Evolutionary conservation across 208 protist genomes (phyloP).

Genomic region (Phytomonas sp.): DNA sequence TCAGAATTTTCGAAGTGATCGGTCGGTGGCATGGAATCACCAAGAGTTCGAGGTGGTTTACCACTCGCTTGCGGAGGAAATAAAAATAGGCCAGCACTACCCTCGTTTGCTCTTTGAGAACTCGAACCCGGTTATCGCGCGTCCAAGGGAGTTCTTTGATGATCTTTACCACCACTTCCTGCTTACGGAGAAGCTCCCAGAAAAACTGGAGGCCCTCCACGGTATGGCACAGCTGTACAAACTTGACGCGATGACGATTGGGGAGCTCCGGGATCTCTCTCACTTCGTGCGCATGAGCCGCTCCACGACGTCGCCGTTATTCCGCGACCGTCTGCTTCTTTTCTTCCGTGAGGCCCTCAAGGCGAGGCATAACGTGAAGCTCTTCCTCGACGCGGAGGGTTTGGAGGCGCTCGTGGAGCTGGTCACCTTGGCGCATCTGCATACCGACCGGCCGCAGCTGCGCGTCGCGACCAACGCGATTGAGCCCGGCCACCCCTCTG

Average conservation of each 20-base stretch:
- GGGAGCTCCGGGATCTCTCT: conserved; percentile 79
- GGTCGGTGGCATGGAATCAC: conserved; percentile 86
- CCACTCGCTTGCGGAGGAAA: conserved; percentile 78
- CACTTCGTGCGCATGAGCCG: conserved; percentile 78
- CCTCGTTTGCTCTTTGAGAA: conserved; percentile 86
- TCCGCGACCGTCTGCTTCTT: conserved; percentile 83
- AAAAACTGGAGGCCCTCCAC: conserved; percentile 75
- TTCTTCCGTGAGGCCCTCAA: conserved; percentile 67
- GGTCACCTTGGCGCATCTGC: conserved; percentile 89
- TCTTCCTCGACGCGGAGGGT: conserved; percentile 87
- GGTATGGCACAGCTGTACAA: conserved; percentile 88
- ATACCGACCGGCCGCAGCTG: conserved; percentile 84
- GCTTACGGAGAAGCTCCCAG: conserved; percentile 51
- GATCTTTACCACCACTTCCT: conserved; percentile 92
- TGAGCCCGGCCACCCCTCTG: conserved; percentile 36
- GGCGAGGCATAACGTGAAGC: conserved; percentile 82
- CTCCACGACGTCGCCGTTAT: conserved; percentile 59
- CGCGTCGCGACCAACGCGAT: conserved; percentile 76
- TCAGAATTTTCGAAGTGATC: conserved; percentile 24
- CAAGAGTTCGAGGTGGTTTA: conserved; percentile 92
- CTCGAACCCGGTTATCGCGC: conserved; percentile 46
- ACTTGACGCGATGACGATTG: conserved; percentile 71
- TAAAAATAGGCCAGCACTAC: conserved; percentile 86
- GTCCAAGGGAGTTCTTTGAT: conserved; percentile 87
- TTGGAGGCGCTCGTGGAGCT: conserved; percentile 74